A percentile compares a stretch with the other conserved stretches of the same genome.
Evolutionary conservation across 1,284 basidiomycete genomes (phyloP).

Genomic region (Vanrija sp.): DNA sequence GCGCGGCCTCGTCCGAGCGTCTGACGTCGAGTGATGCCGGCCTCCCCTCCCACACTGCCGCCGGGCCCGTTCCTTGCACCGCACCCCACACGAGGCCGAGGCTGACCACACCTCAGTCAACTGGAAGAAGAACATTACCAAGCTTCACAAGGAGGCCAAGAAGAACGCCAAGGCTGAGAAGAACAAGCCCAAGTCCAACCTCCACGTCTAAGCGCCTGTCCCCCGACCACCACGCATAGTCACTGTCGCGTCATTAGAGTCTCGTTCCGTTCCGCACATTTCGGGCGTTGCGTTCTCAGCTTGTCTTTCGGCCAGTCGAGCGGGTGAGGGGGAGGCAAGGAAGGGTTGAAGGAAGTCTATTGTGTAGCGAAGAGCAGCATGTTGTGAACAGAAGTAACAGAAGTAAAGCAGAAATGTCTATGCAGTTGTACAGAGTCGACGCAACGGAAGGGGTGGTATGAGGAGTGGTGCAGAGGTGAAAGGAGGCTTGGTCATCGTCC

Average conservation of each 20-base stretch:
- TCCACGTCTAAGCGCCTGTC: slow-evolving; percentile 20
- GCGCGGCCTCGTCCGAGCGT: too few relatives aligned
- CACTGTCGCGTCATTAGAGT: slow-evolving; percentile 4
- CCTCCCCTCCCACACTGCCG: neutral
- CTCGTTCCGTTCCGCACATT: slow-evolving; percentile 3
- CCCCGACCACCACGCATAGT: neutral
- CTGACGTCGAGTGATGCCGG: neutral
- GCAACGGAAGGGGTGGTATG: too few relatives aligned
- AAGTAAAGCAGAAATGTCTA: neutral
- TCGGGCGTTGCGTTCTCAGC: too few relatives aligned
- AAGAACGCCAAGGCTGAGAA: slow-evolving; percentile 41
- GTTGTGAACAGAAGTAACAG: neutral
- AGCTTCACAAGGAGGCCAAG: slow-evolving; percentile 47
- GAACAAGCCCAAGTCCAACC: slow-evolving; percentile 31
- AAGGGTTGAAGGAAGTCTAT: neutral
- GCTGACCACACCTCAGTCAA: slow-evolving; percentile 29
- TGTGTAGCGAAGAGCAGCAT: neutral
- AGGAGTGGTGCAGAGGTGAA: too few relatives aligned
- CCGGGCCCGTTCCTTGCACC: neutral
- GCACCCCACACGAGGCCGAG: neutral
- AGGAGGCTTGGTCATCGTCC: too few relatives aligned
- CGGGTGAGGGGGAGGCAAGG: neutral
- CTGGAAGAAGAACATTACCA: slow-evolving; percentile 50
- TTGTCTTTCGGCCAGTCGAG: neutral
- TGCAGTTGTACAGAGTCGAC: neutral